phyloP scores from a whole-genome alignment of 2,329 filamentous ascomycete species.

The Lasiodiplodia sp. region DNA sequence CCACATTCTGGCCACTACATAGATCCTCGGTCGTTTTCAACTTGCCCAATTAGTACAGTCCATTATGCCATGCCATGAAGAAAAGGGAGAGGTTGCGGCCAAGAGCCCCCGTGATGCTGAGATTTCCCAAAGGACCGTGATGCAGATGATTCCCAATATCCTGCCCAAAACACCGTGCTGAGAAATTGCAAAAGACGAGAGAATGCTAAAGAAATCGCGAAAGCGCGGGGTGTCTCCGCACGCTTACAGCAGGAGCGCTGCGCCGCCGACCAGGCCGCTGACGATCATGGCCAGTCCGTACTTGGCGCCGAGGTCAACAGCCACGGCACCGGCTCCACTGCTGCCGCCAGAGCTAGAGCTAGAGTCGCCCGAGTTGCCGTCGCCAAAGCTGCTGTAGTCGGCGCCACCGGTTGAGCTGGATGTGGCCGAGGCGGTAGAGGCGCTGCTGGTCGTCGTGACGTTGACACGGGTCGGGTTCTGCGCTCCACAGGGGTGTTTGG shows the following conservation, averaged over 20 bases:
- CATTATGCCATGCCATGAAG: constrained; percentile 13
- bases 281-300: constrained; percentile 65
- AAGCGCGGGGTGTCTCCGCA: neutral
- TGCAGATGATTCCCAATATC: constrained; percentile 14
- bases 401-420: constrained; percentile 33
- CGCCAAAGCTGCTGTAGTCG: constrained; percentile 28
- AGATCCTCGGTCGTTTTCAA: neutral
- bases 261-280: constrained; percentile 64
- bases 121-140: constrained; percentile 24
- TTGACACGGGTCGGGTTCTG: constrained; percentile 68
- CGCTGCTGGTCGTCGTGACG: constrained; percentile 57
- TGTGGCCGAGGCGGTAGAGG: constrained; percentile 51
- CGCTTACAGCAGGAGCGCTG: constrained; percentile 53
- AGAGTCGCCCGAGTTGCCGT: constrained; percentile 43
- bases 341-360: constrained; percentile 38
- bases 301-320: constrained; percentile 61
- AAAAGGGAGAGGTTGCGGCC: constrained; percentile 10
- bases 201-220: neutral
- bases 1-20: constrained; percentile 16
- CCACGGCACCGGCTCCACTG: constrained; percentile 46
- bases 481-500: constrained; percentile 77
- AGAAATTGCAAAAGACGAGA: neutral
- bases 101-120: neutral
- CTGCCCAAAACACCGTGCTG: constrained; percentile 17
- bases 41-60: constrained; percentile 9